Conservation (phyloP, 2,329 filamentous ascomycete species). For the Massarina eburnea region DNA sequence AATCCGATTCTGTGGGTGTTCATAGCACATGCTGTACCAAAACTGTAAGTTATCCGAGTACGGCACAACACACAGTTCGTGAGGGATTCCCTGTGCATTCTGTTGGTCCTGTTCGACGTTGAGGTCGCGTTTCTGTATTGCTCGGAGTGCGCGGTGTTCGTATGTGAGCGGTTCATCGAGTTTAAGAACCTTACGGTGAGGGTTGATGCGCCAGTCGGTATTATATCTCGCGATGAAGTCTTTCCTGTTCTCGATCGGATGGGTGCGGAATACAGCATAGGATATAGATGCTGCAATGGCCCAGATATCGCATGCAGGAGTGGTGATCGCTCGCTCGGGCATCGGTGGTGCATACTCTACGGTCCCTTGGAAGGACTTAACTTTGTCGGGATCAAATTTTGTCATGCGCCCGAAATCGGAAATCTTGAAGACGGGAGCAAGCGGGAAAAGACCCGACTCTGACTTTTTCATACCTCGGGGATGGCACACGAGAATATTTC, state of each 20-base stretch:
- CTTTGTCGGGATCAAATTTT: neutral
- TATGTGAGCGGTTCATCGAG: too few relatives aligned
- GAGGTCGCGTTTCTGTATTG: too few relatives aligned
- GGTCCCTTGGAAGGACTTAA: constrained; percentile 14
- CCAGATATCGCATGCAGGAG: constrained; percentile 24
- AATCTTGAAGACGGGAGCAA: constrained; percentile 27
- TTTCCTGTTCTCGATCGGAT: neutral
- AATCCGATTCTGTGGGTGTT: neutral
- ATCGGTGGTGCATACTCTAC: constrained; percentile 22
- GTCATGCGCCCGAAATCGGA: constrained; percentile 22
- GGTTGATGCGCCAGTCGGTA: neutral
- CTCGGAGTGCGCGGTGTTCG: too few relatives aligned
- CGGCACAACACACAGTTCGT: neutral
- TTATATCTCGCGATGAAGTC: constrained; percentile 5
- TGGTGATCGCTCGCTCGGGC: neutral
- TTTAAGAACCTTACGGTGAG: neutral
- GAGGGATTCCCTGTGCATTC: neutral
- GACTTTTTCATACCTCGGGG: constrained; percentile 4
- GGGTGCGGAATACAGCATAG: neutral
- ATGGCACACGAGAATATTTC: constrained; percentile 77
- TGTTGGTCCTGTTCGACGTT: constrained; percentile 8
- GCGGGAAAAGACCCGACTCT: constrained; percentile 11
- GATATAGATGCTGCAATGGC: constrained; percentile 24
- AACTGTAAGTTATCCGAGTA: neutral
- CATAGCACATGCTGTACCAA: neutral